Conservation (phyloP, 805 yeast genomes). For the Diddensiella caesifluorescens region DNA sequence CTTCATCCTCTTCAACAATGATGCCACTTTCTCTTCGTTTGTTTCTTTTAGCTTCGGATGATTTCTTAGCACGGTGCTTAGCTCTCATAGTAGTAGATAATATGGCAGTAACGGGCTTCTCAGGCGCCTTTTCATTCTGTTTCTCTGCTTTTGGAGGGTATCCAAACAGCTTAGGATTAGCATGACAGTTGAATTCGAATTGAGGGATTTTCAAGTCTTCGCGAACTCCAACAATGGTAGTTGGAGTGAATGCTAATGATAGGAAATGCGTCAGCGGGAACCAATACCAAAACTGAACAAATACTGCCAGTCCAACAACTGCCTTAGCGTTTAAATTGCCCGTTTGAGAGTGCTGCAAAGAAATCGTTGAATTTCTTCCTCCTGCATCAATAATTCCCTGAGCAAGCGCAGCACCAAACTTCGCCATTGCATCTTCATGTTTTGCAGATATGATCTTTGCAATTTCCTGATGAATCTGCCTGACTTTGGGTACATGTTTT, state of each 20-base stretch:
- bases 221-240: conserved; percentile 80
- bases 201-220: conserved; percentile 83
- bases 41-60: conserved; percentile 47
- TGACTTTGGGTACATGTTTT: conserved; percentile 71
- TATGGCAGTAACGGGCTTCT: conserved; percentile 87
- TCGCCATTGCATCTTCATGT: conserved; percentile 94
- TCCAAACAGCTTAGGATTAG: conserved; percentile 71
- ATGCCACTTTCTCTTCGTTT: conserved; percentile 40
- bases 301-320: conserved; percentile 84
- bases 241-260: conserved; percentile 87
- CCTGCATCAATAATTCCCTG: conserved; percentile 99
- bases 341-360: conserved; percentile 77
- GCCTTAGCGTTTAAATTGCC: conserved; percentile 88
- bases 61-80: conserved; percentile 81
- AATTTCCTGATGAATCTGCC: conserved; percentile 64
- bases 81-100: conserved; percentile 90
- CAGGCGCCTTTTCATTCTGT: conserved; percentile 74
- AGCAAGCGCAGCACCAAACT: conserved; percentile 94
- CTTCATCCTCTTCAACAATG: conserved; percentile 34
- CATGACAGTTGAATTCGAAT: conserved; percentile 72
- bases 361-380: conserved; percentile 94
- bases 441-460: conserved; percentile 76
- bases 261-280: conserved; percentile 93
- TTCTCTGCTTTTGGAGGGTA: conserved; percentile 88
- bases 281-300: conserved; percentile 97